phyloP scores from a whole-genome alignment of 1,284 basidiomycete species.

The Heterobasidion annosum region DNA sequence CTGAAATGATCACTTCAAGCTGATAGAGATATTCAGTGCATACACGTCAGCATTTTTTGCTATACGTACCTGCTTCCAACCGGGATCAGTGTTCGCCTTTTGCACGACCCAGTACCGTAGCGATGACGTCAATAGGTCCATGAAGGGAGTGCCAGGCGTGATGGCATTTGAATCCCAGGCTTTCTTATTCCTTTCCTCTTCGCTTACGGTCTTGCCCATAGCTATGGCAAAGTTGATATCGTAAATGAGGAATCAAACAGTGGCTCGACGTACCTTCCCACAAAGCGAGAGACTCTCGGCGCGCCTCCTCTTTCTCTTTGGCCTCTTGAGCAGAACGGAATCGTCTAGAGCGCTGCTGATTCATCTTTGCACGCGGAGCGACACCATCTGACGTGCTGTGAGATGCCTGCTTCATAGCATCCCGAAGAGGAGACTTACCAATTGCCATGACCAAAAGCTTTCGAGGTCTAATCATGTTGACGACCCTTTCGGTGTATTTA shows the following conservation, averaged over 20 bases:
- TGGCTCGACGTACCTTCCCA: conserved; percentile 62
- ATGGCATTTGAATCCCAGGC: conserved; percentile 99
- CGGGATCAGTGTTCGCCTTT: conserved; percentile 92
- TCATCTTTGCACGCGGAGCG: conserved; percentile 98
- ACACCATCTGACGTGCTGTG: conserved; percentile 68
- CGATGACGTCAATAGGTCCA: conserved; percentile 85
- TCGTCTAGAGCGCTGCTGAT: conserved; percentile 93
- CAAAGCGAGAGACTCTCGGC: conserved; percentile 70
- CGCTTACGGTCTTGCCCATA: conserved; percentile 85
- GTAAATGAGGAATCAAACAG: not conserved
- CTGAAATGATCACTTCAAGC: conserved; percentile 95
- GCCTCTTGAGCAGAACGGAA: conserved; percentile 96
- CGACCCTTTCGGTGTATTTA: conserved; percentile 93
- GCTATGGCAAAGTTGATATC: conserved; percentile 30
- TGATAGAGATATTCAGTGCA: conserved; percentile 21
- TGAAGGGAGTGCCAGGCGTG: conserved; percentile 98
- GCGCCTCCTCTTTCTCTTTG: conserved; percentile 85
- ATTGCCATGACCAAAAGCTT: conserved; percentile 98
- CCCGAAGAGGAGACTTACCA: conserved; percentile 38
- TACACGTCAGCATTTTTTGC: not conserved
- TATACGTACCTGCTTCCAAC: conserved; percentile 81
- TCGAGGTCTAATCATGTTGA: conserved; percentile 94
- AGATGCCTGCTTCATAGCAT: not conserved
- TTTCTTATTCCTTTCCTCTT: conserved; percentile 80
- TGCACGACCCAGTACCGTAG: conserved; percentile 95